Base-by-base conservation (phyloP, 176 grass and related monocot genomes). In the Dactylis glomerata region DNA sequence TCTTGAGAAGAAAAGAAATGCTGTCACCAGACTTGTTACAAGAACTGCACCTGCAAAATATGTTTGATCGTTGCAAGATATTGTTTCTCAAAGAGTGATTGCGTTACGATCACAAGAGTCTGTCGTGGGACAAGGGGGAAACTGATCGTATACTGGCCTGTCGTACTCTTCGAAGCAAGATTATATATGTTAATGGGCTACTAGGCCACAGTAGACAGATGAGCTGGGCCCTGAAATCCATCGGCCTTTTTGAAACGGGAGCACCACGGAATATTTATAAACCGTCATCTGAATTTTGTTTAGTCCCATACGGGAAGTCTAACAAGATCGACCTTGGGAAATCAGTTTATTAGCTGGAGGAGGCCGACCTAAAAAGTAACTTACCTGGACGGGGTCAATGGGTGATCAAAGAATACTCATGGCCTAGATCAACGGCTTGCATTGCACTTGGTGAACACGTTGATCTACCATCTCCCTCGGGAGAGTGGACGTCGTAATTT, bases 401-500 rank as follows among this genome's bases (percentile, higher is more conserved):
- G 33, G 46, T 24, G 83, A 55, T 78, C 73, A 85, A 85, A 52
- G 20, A 41, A 67, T 45, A n/a, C 58, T 20, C 73, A 56, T 85
- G 30, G 83, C 61, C 83, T 85, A 55, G 73, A 52, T 28, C 61
- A 78, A 64, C 22, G 61, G n/a, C n/a, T 49, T 17, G 20, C 73
- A 78, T 78, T 78, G 73, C 59, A 85, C 83, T 27, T 56, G 8
- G 46, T 51, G 5, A 47, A 1, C 1, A 17, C 0, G n/a, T 64
- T 85, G 40, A 14, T 62, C 10, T 75, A 64, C 75, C 83, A 58
- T 85, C 83, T 85, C 59, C 33, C 58, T 58, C 47, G 47, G 57
- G 76, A 85, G 82, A 90, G 54, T 90, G 90, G 90, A 86, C 76
- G 90, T 95, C 83, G n/a, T 88, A 92, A 95, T 92, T 95, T 92